Conservation (phyloP, 1,284 basidiomycete genomes). For the Boletus semigastroideus region DNA sequence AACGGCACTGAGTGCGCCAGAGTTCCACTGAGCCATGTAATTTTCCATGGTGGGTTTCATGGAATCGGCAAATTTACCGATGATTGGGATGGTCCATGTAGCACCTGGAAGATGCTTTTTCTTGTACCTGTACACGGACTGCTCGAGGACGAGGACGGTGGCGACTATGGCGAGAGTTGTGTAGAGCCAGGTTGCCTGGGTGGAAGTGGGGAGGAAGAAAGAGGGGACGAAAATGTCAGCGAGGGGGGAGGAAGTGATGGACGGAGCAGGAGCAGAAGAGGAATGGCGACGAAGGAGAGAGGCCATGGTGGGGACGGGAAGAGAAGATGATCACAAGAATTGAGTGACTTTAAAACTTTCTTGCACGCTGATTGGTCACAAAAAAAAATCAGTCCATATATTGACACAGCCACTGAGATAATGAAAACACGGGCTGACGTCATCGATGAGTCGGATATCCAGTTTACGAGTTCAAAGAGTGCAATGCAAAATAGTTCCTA, state of each 20-base stretch:
- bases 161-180: constrained; percentile 63
- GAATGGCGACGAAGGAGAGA: constrained; percentile 35
- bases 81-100: constrained; percentile 91
- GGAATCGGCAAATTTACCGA: constrained; percentile 91
- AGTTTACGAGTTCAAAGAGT: too few relatives aligned
- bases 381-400: constrained; percentile 26
- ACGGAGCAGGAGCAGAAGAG: constrained; percentile 40
- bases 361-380: constrained; percentile 20
- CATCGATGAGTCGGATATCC: too few relatives aligned
- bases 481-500: too few relatives aligned
- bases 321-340: too few relatives aligned
- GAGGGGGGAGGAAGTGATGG: constrained; percentile 36
- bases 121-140: constrained; percentile 84
- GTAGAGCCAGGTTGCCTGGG: constrained; percentile 56
- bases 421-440: too few relatives aligned
- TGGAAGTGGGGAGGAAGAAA: constrained; percentile 39
- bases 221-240: constrained; percentile 48
- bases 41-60: constrained; percentile 85
- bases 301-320: constrained; percentile 33
- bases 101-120: constrained; percentile 85
- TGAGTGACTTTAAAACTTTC: constrained; percentile 7
- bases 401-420: constrained; percentile 19
- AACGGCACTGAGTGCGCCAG: constrained; percentile 80
- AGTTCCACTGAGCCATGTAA: constrained; percentile 89
- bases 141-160: constrained; percentile 73